These are phyloP conservation scores for Sphaerostilbella broomeana DNA, from an alignment of 2,329 filamentous ascomycete species.

Conservation along the genomic window DNA sequence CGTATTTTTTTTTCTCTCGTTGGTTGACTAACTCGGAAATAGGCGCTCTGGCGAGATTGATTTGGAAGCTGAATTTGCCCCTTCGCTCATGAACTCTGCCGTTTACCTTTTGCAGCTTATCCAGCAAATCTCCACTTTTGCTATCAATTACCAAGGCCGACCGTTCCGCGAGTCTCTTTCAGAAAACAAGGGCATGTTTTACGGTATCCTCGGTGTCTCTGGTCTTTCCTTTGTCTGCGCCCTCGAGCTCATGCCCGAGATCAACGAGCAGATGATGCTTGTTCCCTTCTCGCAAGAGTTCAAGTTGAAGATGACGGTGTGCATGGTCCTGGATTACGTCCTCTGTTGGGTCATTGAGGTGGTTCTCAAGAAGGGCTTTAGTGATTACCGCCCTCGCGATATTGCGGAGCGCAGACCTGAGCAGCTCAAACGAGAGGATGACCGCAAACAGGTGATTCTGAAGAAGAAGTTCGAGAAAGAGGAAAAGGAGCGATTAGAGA, in stretches of 20 bases:
- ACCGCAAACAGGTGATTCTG: conserved; percentile 56
- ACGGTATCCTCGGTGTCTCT: conserved; percentile 83
- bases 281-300: conserved; percentile 87
- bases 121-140: conserved; percentile 97
- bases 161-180: conserved; percentile 94
- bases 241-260: conserved; percentile 89
- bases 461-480: conserved; percentile 41
- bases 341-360: conserved; percentile 87
- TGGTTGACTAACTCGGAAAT: background rate
- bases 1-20: conserved; percentile 20
- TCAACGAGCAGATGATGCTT: conserved; percentile 88
- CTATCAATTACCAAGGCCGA: conserved; percentile 98
- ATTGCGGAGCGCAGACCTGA: conserved; percentile 83
- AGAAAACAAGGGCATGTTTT: conserved; percentile 98
- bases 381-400: conserved; percentile 87
- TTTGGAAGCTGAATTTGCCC: conserved; percentile 88
- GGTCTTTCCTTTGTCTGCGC: conserved; percentile 90
- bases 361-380: conserved; percentile 75
- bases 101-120: conserved; percentile 97
- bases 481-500: conserved; percentile 45
- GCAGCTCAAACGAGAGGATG: conserved; percentile 70
- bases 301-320: conserved; percentile 72
- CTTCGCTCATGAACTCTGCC: conserved; percentile 90
- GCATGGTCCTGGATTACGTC: conserved; percentile 83
- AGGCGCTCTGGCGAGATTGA: conserved; percentile 61